Base-by-base conservation (phyloP, 371 early-diverging fungal species). In the Mortierella sp. region DNA sequence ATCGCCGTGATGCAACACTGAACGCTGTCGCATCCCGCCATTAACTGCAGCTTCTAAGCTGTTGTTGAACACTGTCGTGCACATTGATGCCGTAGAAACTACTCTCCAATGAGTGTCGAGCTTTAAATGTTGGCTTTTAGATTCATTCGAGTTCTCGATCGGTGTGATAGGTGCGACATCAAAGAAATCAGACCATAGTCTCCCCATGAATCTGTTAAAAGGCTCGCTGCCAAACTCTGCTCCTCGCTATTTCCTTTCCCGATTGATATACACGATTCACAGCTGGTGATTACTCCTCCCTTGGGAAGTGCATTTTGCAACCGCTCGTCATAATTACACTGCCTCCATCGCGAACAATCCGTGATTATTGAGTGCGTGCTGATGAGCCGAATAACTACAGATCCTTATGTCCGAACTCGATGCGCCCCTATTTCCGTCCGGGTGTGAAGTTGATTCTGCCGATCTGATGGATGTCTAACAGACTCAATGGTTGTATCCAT, bases 141-240 rank as follows among this genome's bases (percentile, higher is more conserved):
- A n/a, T n/a, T n/a, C n/a, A n/a, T n/a, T n/a, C n/a, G n/a, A n/a
- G n/a, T n/a, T n/a, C n/a, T n/a, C n/a, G n/a, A n/a, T n/a, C n/a
- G n/a, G n/a, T n/a, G n/a, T n/a, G n/a, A n/a, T n/a, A n/a, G n/a
- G n/a, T n/a, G n/a, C n/a, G n/a, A n/a, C n/a, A n/a, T 50, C 9
- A 23, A 24, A n/a, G 21, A 8, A 24, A 15, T 5, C n/a, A 31
- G 37, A 67, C 60, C 67, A 54, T 54, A 59, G 67, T 60, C 49
- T 67, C 67, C 32, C 60, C 67, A 59, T 67, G 60, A 41, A 49
- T 42, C 28, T 37, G 24, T 59, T 27, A 21, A 1, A 26, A 39
- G 41, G 7, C 47, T 42, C 26, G 9, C 27, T 14, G 17, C 8
- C 9, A 19, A 19, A 8, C 19, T 5, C 8, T 44, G 26, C 26